Base-by-base conservation (phyloP, 768 basidiomycete genomes). In the Kwoniella botswanensis region DNA sequence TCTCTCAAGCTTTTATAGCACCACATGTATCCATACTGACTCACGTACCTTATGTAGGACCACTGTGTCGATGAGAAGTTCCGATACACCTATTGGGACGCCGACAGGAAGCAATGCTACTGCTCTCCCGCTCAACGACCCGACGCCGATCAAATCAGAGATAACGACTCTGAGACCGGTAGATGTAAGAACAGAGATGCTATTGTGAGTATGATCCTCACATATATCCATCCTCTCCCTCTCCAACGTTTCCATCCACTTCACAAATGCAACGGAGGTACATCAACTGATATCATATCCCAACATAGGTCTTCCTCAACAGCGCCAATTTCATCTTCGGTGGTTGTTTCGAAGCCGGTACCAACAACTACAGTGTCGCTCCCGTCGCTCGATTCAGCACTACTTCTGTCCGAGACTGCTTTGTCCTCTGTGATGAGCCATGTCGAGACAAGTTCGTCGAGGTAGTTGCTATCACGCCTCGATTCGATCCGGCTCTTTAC, bases 121-220 rank as follows among this genome's bases (percentile, higher is more conserved):
- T 65, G 64, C 55, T 65, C 64, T 65, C 64, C 64, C 43, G 54
- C 64, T 65, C 64, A 65, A 65, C 64, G 64, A 65, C 64, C 64
- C 54, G 55, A 65, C n/a, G 64, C 64, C 54, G 64, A 56, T n/a
- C 64, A 65, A 43, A 65, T 65, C 26, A 41, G 64, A 46, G 64
- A 65, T 41, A 65, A 65, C 64, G 64, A 65, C 7, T 13, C 21
- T 41, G 52, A n/a, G 11, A 56, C 64, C 0, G 64, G 64, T 42
- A 12, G 54, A 57, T 65, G 64, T 26, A 65, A 65, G 64, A 50
- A 41, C 6, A 56, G 43, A 24, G 64, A 65, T 65, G 64, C 64
- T 17, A 65, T 65, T 26, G 64, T 65, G 21, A 42, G 63, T 65
- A 15, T 7, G 21, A 13, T 65, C 9, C 26, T 41, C 63, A 26